These are phyloP conservation scores for Toxicodendron radicans DNA, from an alignment of 345 rosid species.

Conservation along the genomic window DNA sequence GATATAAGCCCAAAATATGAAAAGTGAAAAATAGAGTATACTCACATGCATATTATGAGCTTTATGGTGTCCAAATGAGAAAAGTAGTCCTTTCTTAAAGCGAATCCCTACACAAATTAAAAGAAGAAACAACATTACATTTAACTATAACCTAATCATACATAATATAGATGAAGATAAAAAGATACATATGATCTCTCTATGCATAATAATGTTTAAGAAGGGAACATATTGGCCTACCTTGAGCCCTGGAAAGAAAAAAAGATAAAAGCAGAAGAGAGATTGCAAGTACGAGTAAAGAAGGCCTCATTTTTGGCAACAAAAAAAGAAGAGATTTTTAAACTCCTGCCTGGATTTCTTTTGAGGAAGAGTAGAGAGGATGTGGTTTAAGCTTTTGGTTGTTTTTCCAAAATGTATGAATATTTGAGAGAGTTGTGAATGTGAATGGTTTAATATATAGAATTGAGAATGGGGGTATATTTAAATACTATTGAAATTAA, in stretches of 20 bases:
- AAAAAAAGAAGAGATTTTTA: neutral
- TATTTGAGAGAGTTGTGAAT: neutral
- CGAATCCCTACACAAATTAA: slow-evolving; percentile 19
- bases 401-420: neutral
- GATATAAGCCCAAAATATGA: neutral
- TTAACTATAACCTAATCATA: slow-evolving; percentile 8
- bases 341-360: too few relatives aligned
- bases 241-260: slow-evolving; percentile 19
- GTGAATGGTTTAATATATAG: slow-evolving; percentile 5
- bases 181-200: neutral
- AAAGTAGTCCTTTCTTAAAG: slow-evolving; percentile 9
- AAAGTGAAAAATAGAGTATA: neutral
- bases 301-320: slow-evolving; percentile 15
- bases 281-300: slow-evolving; percentile 2
- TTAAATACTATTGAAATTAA: neutral
- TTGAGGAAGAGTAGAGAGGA: too few relatives aligned
- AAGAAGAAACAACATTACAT: neutral
- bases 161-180: neutral
- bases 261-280: slow-evolving; percentile 26
- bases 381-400: too few relatives aligned
- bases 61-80: slow-evolving; percentile 9
- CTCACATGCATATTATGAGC: slow-evolving; percentile 7
- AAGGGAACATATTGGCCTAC: slow-evolving; percentile 17
- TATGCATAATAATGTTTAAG: neutral
- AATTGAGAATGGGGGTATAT: neutral